phyloP scores from a whole-genome alignment of 805 yeast species.

The Metschnikowia koreensis region DNA sequence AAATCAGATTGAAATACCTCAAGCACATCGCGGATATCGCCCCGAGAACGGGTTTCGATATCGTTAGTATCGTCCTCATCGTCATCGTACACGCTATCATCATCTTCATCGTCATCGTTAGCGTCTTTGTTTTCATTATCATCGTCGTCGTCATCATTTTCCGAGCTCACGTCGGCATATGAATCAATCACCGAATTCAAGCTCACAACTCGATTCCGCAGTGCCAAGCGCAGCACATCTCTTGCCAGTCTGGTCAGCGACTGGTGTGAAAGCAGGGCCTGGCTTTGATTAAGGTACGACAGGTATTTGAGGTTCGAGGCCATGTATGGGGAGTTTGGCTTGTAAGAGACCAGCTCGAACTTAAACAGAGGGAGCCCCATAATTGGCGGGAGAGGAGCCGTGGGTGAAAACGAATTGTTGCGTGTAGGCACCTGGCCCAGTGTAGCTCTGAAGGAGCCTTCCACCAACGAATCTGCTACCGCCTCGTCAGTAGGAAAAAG shows the following conservation, averaged over 20 bases:
- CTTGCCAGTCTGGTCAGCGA: not conserved
- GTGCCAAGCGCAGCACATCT: not conserved
- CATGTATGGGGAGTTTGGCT: conserved; percentile 1
- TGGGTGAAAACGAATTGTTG: conserved; percentile 9
- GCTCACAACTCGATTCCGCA: conserved; percentile 5
- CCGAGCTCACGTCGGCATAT: conserved; percentile 12
- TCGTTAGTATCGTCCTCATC: not conserved
- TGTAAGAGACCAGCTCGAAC: not conserved
- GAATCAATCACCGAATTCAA: conserved; percentile 12
- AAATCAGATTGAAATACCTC: conserved; percentile 1
- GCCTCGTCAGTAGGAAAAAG: conserved; percentile 3
- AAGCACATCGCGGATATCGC: not conserved
- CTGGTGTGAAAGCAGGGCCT: not conserved
- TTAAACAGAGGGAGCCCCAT: not conserved
- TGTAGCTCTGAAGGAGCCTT: not conserved
- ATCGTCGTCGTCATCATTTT: not conserved
- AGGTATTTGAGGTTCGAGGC: conserved; percentile 15
- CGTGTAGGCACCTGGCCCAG: not conserved
- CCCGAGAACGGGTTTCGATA: not conserved
- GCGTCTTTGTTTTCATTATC: not conserved
- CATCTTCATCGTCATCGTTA: not conserved
- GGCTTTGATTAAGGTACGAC: conserved; percentile 15
- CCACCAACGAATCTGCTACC: conserved; percentile 4
- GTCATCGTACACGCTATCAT: not conserved
- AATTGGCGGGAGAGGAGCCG: conserved; percentile 15